phyloP scores from a whole-genome alignment of 2,329 filamentous ascomycete genomes.

The Alternaria atra region DNA sequence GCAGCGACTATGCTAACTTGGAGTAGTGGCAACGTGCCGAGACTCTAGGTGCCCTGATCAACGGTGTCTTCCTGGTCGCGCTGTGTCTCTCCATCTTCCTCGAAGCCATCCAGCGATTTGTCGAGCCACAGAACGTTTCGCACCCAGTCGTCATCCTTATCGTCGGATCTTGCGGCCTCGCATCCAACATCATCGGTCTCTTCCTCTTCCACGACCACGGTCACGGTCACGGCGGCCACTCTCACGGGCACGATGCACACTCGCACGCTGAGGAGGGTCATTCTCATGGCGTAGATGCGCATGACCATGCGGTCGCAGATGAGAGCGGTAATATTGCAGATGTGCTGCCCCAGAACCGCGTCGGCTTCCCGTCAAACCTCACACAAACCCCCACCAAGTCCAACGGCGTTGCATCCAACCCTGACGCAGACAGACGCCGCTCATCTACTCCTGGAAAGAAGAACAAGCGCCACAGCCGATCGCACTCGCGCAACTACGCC shows the following conservation, averaged over 20 bases:
- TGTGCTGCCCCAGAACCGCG: slow-evolving; percentile 68
- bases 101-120: slow-evolving; percentile 89
- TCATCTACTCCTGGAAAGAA: slow-evolving; percentile 44
- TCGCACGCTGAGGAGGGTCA: slow-evolving; percentile 63
- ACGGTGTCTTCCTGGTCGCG: slow-evolving; percentile 96
- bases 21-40: slow-evolving; percentile 92
- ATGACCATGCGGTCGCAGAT: slow-evolving; percentile 60
- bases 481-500: slow-evolving; percentile 62
- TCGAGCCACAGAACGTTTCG: slow-evolving; percentile 87
- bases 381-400: slow-evolving; percentile 23
- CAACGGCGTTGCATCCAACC: slow-evolving; percentile 27
- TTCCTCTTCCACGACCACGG: slow-evolving; percentile 93
- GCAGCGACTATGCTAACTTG: slow-evolving; percentile 25
- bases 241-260: slow-evolving; percentile 58
- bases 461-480: slow-evolving; percentile 67
- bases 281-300: slow-evolving; percentile 55
- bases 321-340: slow-evolving; percentile 68
- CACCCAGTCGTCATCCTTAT: slow-evolving; percentile 88
- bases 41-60: slow-evolving; percentile 94
- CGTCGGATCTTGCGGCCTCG: slow-evolving; percentile 84
- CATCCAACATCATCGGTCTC: slow-evolving; percentile 88
- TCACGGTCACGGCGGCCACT: slow-evolving; percentile 75
- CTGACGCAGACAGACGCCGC: slow-evolving; percentile 27
- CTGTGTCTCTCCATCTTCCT: slow-evolving; percentile 96
- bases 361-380: slow-evolving; percentile 58